These are phyloP conservation scores for Saccharomyces jurei DNA, from an alignment of 805 yeast species.

Conservation along the genomic window DNA sequence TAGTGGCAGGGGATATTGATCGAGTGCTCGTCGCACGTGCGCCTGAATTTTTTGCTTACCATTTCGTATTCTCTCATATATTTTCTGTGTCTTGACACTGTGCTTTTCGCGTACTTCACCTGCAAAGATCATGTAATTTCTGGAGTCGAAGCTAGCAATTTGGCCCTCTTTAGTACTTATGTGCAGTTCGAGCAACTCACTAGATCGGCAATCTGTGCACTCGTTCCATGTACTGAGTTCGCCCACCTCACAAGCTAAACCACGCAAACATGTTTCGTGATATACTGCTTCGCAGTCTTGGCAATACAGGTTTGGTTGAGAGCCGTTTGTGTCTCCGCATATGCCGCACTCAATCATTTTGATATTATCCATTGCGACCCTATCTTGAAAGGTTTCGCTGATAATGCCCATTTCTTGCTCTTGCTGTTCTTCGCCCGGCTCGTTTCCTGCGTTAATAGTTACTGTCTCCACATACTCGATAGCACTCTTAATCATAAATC, in stretches of 20 bases:
- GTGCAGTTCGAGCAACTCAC: neutral
- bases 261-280: constrained; percentile 21
- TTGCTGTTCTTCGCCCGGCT: constrained; percentile 1
- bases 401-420: neutral
- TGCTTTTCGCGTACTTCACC: constrained; percentile 7
- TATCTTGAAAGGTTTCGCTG: neutral
- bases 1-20: constrained; percentile 32
- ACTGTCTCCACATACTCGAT: constrained; percentile 3
- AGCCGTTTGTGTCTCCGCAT: constrained; percentile 14
- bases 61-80: constrained; percentile 16
- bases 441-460: neutral
- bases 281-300: constrained; percentile 11
- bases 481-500: constrained; percentile 9
- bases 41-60: constrained; percentile 53
- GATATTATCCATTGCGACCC: neutral
- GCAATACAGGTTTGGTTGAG: constrained; percentile 10
- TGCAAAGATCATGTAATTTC: constrained; percentile 1
- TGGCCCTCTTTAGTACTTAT: neutral
- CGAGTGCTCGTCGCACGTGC: constrained; percentile 44
- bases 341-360: constrained; percentile 10
- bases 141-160: neutral
- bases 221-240: constrained; percentile 13
- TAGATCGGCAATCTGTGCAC: constrained; percentile 14
- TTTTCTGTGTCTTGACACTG: constrained; percentile 1
- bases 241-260: constrained; percentile 18